Percentiles rank a stretch among this genome's conserved stretches.
Conservation (phyloP, 805 yeast species). For the Candida nitratophila region DNA sequence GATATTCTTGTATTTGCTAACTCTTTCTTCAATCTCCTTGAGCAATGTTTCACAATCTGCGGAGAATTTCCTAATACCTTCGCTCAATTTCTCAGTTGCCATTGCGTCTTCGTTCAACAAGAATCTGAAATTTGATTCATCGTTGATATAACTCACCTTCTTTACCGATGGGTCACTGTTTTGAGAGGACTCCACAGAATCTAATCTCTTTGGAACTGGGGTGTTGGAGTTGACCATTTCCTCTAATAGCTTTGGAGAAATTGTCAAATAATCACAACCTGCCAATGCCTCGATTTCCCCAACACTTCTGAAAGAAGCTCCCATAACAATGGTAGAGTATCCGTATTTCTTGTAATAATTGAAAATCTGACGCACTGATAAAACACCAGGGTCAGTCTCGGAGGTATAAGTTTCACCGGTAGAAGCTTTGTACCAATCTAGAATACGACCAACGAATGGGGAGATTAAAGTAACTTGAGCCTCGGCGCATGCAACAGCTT, state of each 20-base stretch:
- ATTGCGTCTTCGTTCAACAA: constrained; percentile 82
- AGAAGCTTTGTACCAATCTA: constrained; percentile 85
- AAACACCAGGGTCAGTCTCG: constrained; percentile 82
- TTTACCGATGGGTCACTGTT: constrained; percentile 19
- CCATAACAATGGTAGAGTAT: constrained; percentile 92
- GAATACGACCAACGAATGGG: constrained; percentile 90
- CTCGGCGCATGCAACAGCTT: constrained; percentile 94
- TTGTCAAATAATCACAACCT: constrained; percentile 85
- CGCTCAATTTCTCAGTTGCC: constrained; percentile 89
- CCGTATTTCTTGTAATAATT: constrained; percentile 90
- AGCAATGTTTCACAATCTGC: constrained; percentile 72
- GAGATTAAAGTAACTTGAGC: constrained; percentile 84
- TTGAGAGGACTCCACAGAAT: constrained; percentile 34
- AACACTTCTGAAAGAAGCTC: constrained; percentile 89
- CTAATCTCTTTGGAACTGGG: constrained; percentile 65
- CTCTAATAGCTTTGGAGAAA: constrained; percentile 78
- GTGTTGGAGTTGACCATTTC: constrained; percentile 66
- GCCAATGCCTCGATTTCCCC: constrained; percentile 89
- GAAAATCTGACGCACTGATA: constrained; percentile 70
- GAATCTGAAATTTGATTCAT: constrained; percentile 78
- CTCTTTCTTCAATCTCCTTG: constrained; percentile 47
- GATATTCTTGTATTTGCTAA: constrained; percentile 22
- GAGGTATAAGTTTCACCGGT: constrained; percentile 68
- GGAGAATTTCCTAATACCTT: constrained; percentile 87
- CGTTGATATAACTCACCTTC: constrained; percentile 66